Conservation (phyloP, 345 rosid species). For the Excoecaria cochinchinensis region DNA sequence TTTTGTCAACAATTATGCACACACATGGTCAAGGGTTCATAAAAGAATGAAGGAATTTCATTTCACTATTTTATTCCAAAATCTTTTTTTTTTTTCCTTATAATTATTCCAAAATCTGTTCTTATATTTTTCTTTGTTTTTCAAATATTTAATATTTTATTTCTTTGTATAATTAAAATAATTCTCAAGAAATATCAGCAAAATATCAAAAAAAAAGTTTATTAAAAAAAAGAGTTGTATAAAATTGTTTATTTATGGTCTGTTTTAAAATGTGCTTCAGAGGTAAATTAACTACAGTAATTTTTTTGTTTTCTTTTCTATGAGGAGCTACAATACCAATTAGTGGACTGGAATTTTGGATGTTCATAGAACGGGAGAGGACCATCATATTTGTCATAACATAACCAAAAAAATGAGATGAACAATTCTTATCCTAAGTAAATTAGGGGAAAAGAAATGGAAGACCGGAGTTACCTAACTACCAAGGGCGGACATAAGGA, state of each 20-base stretch:
- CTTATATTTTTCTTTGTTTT: neutral
- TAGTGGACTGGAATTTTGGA: conserved; percentile 1
- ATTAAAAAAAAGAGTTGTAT: too few relatives aligned
- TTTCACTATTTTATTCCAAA: conserved; percentile 17
- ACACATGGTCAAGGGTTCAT: conserved; percentile 19
- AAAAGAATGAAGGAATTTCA: conserved; percentile 15
- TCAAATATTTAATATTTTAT: neutral
- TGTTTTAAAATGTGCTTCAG: neutral
- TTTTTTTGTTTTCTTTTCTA: too few relatives aligned
- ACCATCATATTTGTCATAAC: too few relatives aligned
- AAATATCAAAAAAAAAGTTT: neutral
- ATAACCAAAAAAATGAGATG: too few relatives aligned
- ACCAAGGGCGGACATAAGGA: too few relatives aligned
- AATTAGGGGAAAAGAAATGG: too few relatives aligned
- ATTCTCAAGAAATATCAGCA: neutral
- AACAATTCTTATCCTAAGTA: too few relatives aligned
- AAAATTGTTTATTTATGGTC: neutral
- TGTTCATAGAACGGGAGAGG: neutral
- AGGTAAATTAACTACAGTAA: too few relatives aligned
- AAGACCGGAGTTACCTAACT: too few relatives aligned
- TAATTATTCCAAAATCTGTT: neutral
- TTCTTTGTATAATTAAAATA: neutral
- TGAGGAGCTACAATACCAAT: neutral
- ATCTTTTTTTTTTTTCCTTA: neutral
- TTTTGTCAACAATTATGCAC: conserved; percentile 21